Percentiles rank a stretch among this genome's conserved stretches.
Conservation (phyloP, 1,139 yeast species). For the Taphrina deformans region DNA sequence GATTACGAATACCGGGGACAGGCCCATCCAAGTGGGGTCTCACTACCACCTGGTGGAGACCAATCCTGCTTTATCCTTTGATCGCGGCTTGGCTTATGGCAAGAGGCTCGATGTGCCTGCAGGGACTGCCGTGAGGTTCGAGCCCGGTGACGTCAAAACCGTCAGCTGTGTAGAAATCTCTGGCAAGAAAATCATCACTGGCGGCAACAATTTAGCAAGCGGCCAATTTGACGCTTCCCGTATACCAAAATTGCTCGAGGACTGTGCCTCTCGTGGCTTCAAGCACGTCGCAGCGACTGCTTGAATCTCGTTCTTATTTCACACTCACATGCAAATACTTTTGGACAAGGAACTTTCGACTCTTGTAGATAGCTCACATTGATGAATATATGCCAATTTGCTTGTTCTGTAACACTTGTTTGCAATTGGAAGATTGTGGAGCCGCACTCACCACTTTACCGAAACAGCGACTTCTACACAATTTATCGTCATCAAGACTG, state of each 20-base stretch:
- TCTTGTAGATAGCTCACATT: too few relatives aligned
- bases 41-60: conserved; percentile 36
- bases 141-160: conserved; percentile 35
- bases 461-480: too few relatives aligned
- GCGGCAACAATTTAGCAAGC: conserved; percentile 34
- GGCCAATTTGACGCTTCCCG: conserved; percentile 26
- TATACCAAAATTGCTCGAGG: conserved; percentile 2
- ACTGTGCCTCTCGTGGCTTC: conserved; percentile 21
- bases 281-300: conserved; percentile 28
- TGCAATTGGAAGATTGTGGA: too few relatives aligned
- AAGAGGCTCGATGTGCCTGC: conserved; percentile 35
- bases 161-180: conserved; percentile 33
- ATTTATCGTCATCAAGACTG: too few relatives aligned
- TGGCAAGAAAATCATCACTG: conserved; percentile 31
- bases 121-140: conserved; percentile 36
- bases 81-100: conserved; percentile 34
- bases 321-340: too few relatives aligned
- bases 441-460: too few relatives aligned
- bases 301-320: too few relatives aligned
- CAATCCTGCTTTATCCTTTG: conserved; percentile 31
- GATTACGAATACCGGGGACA: conserved; percentile 34
- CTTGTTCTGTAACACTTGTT: too few relatives aligned
- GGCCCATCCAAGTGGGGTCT: conserved; percentile 37
- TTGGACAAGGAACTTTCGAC: too few relatives aligned
- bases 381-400: too few relatives aligned